Evolutionary conservation across 176 grass and related monocot species (phyloP), one percentile per base, ranked within the genome.

Genomic region (Avena eriantha): DNA sequence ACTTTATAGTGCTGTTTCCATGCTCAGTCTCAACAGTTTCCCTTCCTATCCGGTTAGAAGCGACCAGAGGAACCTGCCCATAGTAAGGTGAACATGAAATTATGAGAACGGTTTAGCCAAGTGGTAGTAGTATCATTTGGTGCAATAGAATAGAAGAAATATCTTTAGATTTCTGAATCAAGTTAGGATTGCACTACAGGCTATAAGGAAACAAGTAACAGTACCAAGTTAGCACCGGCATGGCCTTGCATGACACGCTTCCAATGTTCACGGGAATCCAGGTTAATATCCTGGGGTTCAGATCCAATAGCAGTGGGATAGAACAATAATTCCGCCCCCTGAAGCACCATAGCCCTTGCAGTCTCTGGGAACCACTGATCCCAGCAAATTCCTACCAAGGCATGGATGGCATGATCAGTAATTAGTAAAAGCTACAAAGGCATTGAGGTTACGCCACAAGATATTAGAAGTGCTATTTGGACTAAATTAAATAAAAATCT

Each of bases 201-300:
- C 7, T 9, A 66, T 66, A 46, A 57, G 12, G 24, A 65, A 67
- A 71, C 1, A 85, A 79, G 13, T 63, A 76, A 22, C 0, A 70
- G 17, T 96, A 98, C 96, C 93, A 96, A 88, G 85, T 96, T 98
- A 73, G 97, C 97, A n/a, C 97, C 94, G 31, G 94, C 88, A 83
- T 96, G 97, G 22, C 94, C 97, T 88, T 98, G 97, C 97, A 98
- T 98, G 21, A 98, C 97, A 73, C 94, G 94, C 61, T 98, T 96
- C 97, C 94, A 94, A 14, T 96, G 97, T 85, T 90, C 92, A 45
- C 92, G 85, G 16, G 97, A 96, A 77, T 96, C 92, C 15, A 98
- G 85, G 14, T 79, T 82, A 22, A n/a, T 55, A 87, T 98, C 94
- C 82, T 98, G 94, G 5, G 97, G 97, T 88, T 96, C 94, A 80